Percentiles rank a stretch among this genome's conserved stretches.
phyloP scores from a whole-genome alignment of 2,329 filamentous ascomycete genomes.

The Sporothrix luriei region DNA sequence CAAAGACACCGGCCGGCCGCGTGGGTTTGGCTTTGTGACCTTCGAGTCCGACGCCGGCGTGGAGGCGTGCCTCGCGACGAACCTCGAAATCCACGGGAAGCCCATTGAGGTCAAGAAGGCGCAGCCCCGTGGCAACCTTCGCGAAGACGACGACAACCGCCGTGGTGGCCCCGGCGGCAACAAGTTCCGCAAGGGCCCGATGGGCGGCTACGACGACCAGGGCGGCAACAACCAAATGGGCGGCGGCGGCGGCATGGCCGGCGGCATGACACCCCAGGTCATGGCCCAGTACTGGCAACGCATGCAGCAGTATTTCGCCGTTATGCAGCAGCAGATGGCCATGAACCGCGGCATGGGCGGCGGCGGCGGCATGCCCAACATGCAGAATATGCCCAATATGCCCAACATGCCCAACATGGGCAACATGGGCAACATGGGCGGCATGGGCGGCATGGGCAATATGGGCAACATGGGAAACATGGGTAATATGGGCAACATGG shows the following conservation, averaged over 20 bases:
- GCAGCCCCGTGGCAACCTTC: conserved; percentile 89
- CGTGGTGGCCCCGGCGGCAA: conserved; percentile 50
- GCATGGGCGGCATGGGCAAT: conserved; percentile 31
- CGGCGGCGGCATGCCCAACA: conserved; percentile 57
- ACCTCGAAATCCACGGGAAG: conserved; percentile 91
- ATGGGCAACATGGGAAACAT: conserved; percentile 58
- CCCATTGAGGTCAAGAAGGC: conserved; percentile 98
- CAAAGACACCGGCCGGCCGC: conserved; percentile 95
- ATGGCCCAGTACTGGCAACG: conserved; percentile 99
- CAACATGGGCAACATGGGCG: conserved; percentile 58
- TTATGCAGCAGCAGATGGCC: conserved; percentile 93
- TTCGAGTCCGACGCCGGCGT: conserved; percentile 96
- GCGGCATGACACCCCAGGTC: conserved; percentile 88
- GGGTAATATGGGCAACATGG: conserved; percentile 57
- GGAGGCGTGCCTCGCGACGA: conserved; percentile 81
- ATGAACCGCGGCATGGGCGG: conserved; percentile 71
- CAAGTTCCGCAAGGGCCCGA: conserved; percentile 60
- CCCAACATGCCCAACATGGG: conserved; percentile 58
- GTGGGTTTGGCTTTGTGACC: conserved; percentile 96
- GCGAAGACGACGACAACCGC: conserved; percentile 78
- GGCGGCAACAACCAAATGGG: conserved; percentile 45
- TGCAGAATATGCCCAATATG: conserved; percentile 28
- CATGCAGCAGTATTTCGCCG: conserved; percentile 95
- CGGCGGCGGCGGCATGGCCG: conserved; percentile 41
- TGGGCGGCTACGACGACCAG: conserved; percentile 43